Base-by-base conservation (phyloP, 306 rosid genomes). In the Dryas octopetala region DNA sequence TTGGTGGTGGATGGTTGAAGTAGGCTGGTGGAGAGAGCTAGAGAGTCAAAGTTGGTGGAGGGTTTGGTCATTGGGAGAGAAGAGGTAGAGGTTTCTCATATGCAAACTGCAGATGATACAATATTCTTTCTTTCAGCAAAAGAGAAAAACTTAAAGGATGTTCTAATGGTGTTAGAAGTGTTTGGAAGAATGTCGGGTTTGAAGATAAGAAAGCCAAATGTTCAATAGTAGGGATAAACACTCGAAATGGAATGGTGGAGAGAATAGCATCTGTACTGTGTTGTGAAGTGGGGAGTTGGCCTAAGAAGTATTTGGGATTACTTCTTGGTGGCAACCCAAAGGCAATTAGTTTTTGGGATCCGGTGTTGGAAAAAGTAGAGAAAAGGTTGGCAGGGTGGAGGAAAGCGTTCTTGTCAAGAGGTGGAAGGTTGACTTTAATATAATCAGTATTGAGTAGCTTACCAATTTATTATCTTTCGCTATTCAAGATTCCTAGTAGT, bases 1-100 rank as follows among this genome's bases (percentile, higher is more conserved):
- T 5, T 45, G 3, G 54, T 45, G 58, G 73, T 71, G 32, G 79
- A 75, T 64, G 67, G 67, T 65, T 74, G 26, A 16, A 59, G 76
- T 10, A 28, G 58, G 12, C 15, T 73, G 66, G 15, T 59, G 17
- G 19, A 73, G 28, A 72, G 51, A 44, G 45, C 45, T 4, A 43
- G 4, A 11, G 66, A 72, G 4, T 2, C 5, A 11, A 16, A 15
- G 5, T 40, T 45, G 44, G 19, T 72, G 7, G 16, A 11, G 14
- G 26, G 23, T 3, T 9, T 45, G 63, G 17, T 4, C 6, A 8
- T 58, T 17, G 67, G 76, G 13, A 71, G 66, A 16, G 5, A 43
- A 17, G 23, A 16, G 23, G 28, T 45, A 11, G 15, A 47, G 11
- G 12, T 58, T 47, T 44, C 16, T 9, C 57, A 15, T 2, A 3